Percentiles rank a stretch among this genome's conserved stretches.
Evolutionary conservation across 139 green algal species (phyloP).

Genomic region (Chlamydomonas sp.): DNA sequence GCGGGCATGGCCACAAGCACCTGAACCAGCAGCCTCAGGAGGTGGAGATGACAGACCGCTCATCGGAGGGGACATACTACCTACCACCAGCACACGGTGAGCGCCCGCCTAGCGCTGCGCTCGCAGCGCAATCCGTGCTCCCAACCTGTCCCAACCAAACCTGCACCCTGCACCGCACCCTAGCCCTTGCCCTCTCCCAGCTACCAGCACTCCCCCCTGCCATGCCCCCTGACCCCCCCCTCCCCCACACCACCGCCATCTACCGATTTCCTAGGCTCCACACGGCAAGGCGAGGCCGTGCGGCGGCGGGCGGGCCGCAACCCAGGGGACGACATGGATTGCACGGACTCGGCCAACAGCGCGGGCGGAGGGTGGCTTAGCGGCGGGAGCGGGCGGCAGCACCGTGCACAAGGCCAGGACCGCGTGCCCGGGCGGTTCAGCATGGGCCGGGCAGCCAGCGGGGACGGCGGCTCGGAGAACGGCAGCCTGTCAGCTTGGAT

Average conservation of each 20-base stretch:
- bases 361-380: not conserved
- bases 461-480: not conserved
- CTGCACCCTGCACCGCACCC: not conserved
- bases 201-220: not conserved
- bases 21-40: conserved; percentile 5
- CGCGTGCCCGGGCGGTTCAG: not conserved
- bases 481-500: conserved; percentile 15
- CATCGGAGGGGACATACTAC: conserved; percentile 30
- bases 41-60: conserved; percentile 33
- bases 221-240: not conserved
- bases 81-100: conserved; percentile 13
- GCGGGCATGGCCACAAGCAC: not conserved
- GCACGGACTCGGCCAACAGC: conserved; percentile 14
- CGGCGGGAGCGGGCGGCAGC: too few relatives aligned
- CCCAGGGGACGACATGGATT: not conserved
- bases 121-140: too few relatives aligned
- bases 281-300: not conserved
- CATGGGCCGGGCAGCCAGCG: not conserved
- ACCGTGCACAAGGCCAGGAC: not conserved
- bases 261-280: conserved; percentile 1
- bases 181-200: not conserved
- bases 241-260: too few relatives aligned
- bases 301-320: conserved; percentile 9
- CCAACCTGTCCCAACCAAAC: too few relatives aligned
- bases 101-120: too few relatives aligned